phyloP scores from a whole-genome alignment of 352 stramenopile genomes.

The Aphanomyces astaci region DNA sequence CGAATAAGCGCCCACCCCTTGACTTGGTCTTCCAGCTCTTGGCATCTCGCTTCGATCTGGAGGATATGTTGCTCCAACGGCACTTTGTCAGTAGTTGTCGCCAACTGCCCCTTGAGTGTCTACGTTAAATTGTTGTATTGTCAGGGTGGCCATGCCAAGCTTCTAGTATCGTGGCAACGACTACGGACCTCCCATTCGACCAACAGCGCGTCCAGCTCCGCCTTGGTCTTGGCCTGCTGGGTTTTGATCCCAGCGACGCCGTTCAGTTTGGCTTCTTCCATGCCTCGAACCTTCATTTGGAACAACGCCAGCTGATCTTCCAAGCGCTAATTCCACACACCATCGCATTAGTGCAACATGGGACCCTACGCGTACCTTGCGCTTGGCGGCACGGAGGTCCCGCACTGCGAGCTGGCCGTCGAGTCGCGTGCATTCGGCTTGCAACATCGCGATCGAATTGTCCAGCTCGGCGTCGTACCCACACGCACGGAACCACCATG shows the following conservation, averaged over 20 bases:
- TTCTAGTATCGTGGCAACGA: too few species aligned
- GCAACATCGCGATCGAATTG: conserved; percentile 4
- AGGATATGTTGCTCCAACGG: background rate
- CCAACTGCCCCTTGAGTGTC: background rate
- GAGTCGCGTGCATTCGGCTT: background rate
- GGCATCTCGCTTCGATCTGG: background rate
- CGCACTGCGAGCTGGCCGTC: background rate
- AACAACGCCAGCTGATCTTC: background rate
- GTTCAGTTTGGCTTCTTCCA: background rate
- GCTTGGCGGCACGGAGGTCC: background rate
- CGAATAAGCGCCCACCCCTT: background rate
- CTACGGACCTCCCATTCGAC: background rate
- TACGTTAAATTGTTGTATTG: background rate
- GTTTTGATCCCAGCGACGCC: background rate
- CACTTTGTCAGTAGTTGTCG: background rate
- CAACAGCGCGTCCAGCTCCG: background rate
- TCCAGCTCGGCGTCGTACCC: conserved; percentile 3
- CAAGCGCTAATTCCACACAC: background rate
- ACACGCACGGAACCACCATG: background rate
- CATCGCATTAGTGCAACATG: background rate
- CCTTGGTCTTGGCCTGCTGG: background rate
- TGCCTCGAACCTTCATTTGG: background rate
- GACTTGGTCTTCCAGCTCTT: background rate
- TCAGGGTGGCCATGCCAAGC: background rate
- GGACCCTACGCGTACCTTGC: background rate